These are phyloP conservation scores for Balakata baccata DNA, from an alignment of 345 rosid species.

Conservation along the genomic window DNA sequence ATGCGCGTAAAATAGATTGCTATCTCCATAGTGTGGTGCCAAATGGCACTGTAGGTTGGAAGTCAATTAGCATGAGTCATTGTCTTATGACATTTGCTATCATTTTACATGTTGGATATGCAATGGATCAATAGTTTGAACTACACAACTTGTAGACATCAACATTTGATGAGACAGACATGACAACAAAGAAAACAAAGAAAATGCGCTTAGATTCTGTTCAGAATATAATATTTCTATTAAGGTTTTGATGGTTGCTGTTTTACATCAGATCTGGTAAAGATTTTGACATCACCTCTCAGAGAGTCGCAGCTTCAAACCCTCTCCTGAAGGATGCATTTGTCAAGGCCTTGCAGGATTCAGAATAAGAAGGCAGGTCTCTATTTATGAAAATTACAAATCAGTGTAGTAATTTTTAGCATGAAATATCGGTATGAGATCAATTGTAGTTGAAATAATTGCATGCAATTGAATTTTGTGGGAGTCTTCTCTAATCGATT, in stretches of 20 bases:
- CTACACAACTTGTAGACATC: background rate
- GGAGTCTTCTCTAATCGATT: too few relatives aligned
- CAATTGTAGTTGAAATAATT: too few relatives aligned
- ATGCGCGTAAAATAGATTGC: background rate
- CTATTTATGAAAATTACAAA: background rate
- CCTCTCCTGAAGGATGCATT: constrained; percentile 66
- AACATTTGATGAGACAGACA: background rate
- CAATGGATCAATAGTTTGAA: constrained; percentile 3
- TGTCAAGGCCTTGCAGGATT: constrained; percentile 52
- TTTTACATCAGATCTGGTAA: constrained; percentile 67
- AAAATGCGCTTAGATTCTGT: background rate
- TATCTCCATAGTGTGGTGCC: background rate
- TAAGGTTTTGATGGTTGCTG: constrained; percentile 6
- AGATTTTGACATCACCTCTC: constrained; percentile 75
- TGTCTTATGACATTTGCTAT: background rate
- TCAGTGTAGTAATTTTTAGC: background rate
- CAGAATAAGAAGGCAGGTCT: constrained; percentile 29
- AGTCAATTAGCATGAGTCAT: background rate
- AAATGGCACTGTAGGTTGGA: background rate
- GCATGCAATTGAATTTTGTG: too few relatives aligned
- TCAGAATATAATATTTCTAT: constrained; percentile 3
- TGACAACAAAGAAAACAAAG: background rate
- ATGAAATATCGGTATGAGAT: too few relatives aligned
- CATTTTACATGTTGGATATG: background rate
- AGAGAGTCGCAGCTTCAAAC: constrained; percentile 87